Conservation (phyloP, 805 yeast genomes). For the Komagataella pastoris region DNA sequence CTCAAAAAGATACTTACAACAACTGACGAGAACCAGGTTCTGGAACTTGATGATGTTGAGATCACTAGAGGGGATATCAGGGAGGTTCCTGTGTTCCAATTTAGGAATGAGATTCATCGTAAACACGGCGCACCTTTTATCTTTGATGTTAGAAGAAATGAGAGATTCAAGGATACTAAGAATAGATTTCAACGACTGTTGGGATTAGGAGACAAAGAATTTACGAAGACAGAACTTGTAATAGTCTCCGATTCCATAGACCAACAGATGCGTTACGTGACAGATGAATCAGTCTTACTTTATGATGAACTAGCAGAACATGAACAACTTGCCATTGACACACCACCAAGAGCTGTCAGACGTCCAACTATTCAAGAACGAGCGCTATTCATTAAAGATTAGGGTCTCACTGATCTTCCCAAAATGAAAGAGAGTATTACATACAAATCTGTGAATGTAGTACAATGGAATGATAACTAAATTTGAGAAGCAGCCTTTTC, state of each 20-base stretch:
- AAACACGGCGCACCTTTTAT: constrained; percentile 81
- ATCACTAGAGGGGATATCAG: constrained; percentile 14
- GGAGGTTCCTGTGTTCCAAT: constrained; percentile 62
- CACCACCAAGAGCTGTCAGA: constrained; percentile 68
- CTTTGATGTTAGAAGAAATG: constrained; percentile 59
- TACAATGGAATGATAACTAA: background rate
- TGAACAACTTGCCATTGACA: constrained; percentile 68
- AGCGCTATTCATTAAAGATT: constrained; percentile 43
- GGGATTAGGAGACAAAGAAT: constrained; percentile 71
- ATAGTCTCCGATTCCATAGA: constrained; percentile 28
- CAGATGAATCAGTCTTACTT: constrained; percentile 40
- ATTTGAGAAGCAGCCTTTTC: constrained; percentile 3
- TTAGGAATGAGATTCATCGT: constrained; percentile 49
- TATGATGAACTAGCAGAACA: constrained; percentile 37
- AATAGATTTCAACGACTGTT: constrained; percentile 53
- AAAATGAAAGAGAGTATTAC: background rate
- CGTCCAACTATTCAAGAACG: constrained; percentile 36
- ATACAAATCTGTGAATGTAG: background rate
- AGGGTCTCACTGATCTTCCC: background rate
- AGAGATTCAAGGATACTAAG: constrained; percentile 47
- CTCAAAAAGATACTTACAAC: constrained; percentile 16
- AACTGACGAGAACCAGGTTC: constrained; percentile 9
- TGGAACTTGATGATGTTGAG: constrained; percentile 1
- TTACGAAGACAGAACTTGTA: constrained; percentile 62
- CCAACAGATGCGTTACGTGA: constrained; percentile 27